These are phyloP conservation scores for Candida xiaguanensis DNA, from an alignment of 805 yeast species.

Conservation along the genomic window DNA sequence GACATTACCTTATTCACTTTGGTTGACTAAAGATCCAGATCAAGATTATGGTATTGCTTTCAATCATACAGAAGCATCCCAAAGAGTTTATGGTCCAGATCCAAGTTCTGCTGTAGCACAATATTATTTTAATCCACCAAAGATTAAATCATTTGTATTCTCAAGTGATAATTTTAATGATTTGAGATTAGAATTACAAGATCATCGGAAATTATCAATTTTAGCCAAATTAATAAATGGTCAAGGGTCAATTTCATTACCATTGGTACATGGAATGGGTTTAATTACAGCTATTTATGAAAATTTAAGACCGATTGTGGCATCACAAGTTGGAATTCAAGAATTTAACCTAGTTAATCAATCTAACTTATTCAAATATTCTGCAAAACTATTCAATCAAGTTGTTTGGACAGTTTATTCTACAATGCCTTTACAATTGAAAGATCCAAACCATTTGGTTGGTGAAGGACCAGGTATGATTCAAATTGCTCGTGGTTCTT, in stretches of 20 bases:
- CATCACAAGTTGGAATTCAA: constrained; percentile 65
- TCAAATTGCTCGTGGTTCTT: constrained; percentile 56
- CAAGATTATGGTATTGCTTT: constrained; percentile 62
- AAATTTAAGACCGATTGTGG: constrained; percentile 48
- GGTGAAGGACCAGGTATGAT: constrained; percentile 26
- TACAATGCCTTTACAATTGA: constrained; percentile 19
- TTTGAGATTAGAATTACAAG: constrained; percentile 17
- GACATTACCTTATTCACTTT: constrained; percentile 79
- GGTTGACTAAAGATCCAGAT: constrained; percentile 51
- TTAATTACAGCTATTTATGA: constrained; percentile 62
- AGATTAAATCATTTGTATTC: constrained; percentile 56
- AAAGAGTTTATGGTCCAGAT: constrained; percentile 69
- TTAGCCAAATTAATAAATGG: constrained; percentile 16
- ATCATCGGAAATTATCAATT: constrained; percentile 31
- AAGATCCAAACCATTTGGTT: constrained; percentile 41
- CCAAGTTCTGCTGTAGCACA: constrained; percentile 49
- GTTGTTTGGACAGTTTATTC: constrained; percentile 64
- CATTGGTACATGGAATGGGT: constrained; percentile 79
- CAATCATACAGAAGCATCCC: constrained; percentile 55
- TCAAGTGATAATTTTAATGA: constrained; percentile 25
- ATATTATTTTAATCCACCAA: constrained; percentile 65
- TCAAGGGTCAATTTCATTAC: constrained; percentile 50
- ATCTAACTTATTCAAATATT: constrained; percentile 47
- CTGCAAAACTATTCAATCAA: constrained; percentile 51
- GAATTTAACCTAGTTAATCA: constrained; percentile 37